Evolutionary conservation across 495 filamentous ascomycete species (phyloP).

Genomic region (Arthonia radiata): DNA sequence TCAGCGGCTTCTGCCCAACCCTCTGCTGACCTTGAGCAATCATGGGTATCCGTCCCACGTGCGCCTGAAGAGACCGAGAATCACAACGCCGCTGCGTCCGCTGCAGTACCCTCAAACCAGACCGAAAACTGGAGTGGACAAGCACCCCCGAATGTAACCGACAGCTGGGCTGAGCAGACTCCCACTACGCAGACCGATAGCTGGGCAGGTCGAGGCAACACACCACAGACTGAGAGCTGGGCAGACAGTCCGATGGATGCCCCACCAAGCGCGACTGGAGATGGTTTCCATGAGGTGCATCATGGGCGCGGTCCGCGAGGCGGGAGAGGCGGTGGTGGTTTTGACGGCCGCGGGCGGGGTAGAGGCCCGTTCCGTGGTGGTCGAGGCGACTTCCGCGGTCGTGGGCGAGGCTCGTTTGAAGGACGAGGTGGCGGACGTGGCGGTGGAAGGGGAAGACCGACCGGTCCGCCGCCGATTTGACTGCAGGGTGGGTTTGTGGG

Average conservation of each 20-base stretch:
- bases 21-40: slow-evolving; percentile 29
- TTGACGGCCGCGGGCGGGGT: slow-evolving; percentile 8
- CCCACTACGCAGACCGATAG: slow-evolving; percentile 3
- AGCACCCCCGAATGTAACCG: slow-evolving; percentile 22
- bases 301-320: slow-evolving; percentile 21
- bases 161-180: slow-evolving; percentile 46
- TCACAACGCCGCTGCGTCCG: slow-evolving; percentile 29
- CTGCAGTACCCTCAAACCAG: no score
- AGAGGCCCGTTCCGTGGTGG: no score
- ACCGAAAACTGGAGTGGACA: no score
- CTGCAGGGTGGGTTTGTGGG: no score
- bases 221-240: no score
- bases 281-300: slow-evolving; percentile 50
- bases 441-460: slow-evolving; percentile 8
- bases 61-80: slow-evolving; percentile 52
- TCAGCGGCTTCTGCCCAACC: slow-evolving; percentile 26
- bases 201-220: no score
- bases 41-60: slow-evolving; percentile 56
- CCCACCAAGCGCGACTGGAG: slow-evolving; percentile 15
- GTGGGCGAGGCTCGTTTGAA: slow-evolving; percentile 6
- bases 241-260: slow-evolving; percentile 13
- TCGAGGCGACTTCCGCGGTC: slow-evolving; percentile 1
- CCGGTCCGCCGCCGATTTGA: no score
- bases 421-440: slow-evolving; percentile 11
- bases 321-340: slow-evolving; percentile 14